Evolutionary conservation across 2,329 filamentous ascomycete genomes (phyloP).

Genomic region (Aspergillus arachidicola): DNA sequence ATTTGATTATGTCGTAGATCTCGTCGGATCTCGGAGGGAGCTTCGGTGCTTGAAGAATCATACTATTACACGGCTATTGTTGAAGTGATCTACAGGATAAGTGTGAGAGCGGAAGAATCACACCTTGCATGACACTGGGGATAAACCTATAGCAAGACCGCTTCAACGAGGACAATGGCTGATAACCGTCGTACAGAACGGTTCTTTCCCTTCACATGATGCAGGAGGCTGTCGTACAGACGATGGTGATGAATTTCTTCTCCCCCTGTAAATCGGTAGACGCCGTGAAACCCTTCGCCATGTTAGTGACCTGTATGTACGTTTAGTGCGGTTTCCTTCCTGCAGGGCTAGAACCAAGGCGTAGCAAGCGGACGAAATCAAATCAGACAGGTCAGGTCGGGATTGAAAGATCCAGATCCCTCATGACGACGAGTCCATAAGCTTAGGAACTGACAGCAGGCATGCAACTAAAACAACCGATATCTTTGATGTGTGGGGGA

Average conservation of each 20-base stretch:
- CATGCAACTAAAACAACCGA: neutral
- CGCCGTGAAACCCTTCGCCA: neutral
- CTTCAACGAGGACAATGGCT: neutral
- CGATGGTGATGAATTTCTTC: neutral
- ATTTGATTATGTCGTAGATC: neutral
- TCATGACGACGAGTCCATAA: neutral
- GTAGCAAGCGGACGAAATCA: neutral
- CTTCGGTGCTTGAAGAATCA: neutral
- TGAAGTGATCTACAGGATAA: neutral
- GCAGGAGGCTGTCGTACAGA: neutral
- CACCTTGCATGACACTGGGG: neutral
- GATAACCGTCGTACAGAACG: neutral
- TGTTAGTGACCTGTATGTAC: neutral
- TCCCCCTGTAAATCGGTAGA: neutral
- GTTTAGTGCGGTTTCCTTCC: neutral
- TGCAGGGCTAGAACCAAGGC: neutral
- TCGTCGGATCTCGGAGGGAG: neutral
- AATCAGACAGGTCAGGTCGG: constrained; percentile 7
- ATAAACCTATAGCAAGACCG: neutral
- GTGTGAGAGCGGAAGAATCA: neutral
- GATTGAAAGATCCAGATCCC: neutral
- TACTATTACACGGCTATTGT: neutral
- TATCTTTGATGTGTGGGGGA: constrained; percentile 1
- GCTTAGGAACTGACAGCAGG: neutral
- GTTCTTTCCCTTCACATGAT: neutral